Evolutionary conservation across 768 basidiomycete genomes (phyloP).

Genomic region (Pulveroboletus sp.): DNA sequence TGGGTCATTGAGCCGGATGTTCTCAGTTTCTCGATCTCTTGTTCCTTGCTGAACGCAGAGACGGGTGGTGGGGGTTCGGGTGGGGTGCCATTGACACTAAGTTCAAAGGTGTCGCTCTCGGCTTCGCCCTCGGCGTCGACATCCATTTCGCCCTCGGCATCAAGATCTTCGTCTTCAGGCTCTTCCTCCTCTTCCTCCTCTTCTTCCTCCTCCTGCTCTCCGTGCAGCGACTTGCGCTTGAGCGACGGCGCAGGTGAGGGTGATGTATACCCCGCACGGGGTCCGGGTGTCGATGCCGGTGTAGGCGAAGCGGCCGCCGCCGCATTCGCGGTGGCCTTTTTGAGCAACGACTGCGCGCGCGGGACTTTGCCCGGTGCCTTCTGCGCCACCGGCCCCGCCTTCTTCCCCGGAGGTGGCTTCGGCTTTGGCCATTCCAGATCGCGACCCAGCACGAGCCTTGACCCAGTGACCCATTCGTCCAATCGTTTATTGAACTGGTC

Average conservation of each 20-base stretch:
- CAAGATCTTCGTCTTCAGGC: conserved; percentile 46
- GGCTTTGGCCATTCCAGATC: conserved; percentile 98
- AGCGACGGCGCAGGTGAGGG: conserved; percentile 59
- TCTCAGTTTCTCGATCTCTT: conserved; percentile 97
- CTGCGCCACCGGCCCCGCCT: conserved; percentile 39
- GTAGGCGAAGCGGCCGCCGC: conserved; percentile 62
- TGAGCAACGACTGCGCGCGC: conserved; percentile 58
- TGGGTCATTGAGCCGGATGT: conserved; percentile 99
- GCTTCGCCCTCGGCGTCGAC: conserved; percentile 45
- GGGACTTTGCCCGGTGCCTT: conserved; percentile 66
- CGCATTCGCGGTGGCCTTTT: conserved; percentile 68
- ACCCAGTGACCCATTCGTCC: conserved; percentile 94
- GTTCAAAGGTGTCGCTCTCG: conserved; percentile 70
- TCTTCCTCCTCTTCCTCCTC: conserved; percentile 56
- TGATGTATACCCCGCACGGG: conserved; percentile 39
- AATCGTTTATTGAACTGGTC: conserved; percentile 98
- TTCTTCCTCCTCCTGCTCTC: conserved; percentile 61
- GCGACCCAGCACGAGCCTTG: conserved; percentile 75
- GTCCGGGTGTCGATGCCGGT: conserved; percentile 46
- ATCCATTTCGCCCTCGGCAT: conserved; percentile 46
- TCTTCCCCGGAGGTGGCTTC: conserved; percentile 60
- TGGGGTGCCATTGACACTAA: conserved; percentile 47
- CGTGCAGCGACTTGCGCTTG: conserved; percentile 68
- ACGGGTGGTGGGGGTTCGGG: conserved; percentile 51
- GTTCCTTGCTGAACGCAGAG: conserved; percentile 87